These are phyloP conservation scores for Elaeis oleifera DNA, from an alignment of 202 grass and related monocot genomes.

Conservation along the genomic window DNA sequence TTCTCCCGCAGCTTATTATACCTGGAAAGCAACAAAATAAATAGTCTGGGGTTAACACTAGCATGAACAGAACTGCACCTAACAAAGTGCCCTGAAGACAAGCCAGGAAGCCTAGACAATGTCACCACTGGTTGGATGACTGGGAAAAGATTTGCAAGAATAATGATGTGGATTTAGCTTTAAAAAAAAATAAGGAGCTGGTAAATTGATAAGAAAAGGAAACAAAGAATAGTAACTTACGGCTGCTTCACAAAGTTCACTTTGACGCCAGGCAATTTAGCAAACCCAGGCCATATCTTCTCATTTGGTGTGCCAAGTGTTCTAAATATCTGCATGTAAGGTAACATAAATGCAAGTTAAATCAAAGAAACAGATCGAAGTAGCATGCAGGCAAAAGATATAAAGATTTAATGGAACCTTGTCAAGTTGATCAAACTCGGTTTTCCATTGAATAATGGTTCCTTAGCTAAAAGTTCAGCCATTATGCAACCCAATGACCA, in stretches of 20 bases:
- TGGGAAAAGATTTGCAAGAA: neutral
- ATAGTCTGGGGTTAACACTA: neutral
- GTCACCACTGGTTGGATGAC: neutral
- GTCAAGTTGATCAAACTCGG: too few relatives aligned
- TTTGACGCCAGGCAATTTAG: conserved; percentile 55
- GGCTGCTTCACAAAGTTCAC: conserved; percentile 62
- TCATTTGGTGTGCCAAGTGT: conserved; percentile 66
- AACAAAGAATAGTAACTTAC: conserved; percentile 37
- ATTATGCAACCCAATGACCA: conserved; percentile 34
- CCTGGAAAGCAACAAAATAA: conserved; percentile 30
- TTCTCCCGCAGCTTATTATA: conserved; percentile 69
- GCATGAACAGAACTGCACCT: conserved; percentile 3
- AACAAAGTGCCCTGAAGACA: conserved; percentile 8
- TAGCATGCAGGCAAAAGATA: too few relatives aligned
- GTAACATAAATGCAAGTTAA: conserved; percentile 1
- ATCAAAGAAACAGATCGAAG: too few relatives aligned
- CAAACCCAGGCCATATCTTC: conserved; percentile 65
- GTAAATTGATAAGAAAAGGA: neutral
- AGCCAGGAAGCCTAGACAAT: conserved; percentile 1
- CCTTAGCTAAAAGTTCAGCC: too few relatives aligned
- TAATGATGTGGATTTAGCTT: too few relatives aligned
- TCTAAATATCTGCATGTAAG: conserved; percentile 65
- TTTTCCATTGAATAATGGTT: too few relatives aligned
- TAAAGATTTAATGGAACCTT: too few relatives aligned
- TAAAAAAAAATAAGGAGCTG: too few relatives aligned